Percentiles rank a stretch among this genome's conserved stretches.
Conservation (phyloP, 1,284 basidiomycete species). For the Tilletiaria anomala region DNA sequence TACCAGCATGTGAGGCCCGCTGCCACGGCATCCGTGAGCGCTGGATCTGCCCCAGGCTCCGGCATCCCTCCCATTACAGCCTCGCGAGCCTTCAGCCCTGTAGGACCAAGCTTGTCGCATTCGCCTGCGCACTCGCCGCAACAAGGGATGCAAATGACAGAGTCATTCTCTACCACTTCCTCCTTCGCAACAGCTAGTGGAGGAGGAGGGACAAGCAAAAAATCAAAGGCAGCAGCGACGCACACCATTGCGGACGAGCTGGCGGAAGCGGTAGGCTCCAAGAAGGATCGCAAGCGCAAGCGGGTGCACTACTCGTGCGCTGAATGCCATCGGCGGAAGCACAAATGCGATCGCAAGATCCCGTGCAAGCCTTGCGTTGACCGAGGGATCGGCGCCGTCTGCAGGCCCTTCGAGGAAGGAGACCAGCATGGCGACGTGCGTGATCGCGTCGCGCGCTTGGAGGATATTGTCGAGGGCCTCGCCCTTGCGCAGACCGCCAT, state of each 20-base stretch:
- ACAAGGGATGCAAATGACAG: no score
- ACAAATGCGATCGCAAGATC: conserved; percentile 22
- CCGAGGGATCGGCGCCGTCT: conserved; percentile 25
- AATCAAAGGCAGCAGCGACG: conserved; percentile 1
- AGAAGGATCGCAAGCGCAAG: conserved; percentile 25
- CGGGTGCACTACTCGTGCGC: conserved; percentile 35
- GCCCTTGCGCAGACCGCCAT: conserved; percentile 26
- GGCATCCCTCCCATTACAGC: no score
- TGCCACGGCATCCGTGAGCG: no score
- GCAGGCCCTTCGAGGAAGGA: conserved; percentile 28
- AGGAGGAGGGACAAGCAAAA: no score
- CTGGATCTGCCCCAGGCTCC: no score
- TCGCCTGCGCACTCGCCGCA: no score
- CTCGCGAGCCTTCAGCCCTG: no score
- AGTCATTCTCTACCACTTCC: no score
- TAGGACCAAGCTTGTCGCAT: no score
- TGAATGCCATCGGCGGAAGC: conserved; percentile 22
- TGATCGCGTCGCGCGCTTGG: conserved; percentile 27
- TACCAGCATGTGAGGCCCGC: no score
- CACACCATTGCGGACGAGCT: conserved; percentile 23
- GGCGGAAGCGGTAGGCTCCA: conserved; percentile 22
- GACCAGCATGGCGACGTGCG: conserved; percentile 32
- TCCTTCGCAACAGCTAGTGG: no score
- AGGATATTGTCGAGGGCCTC: conserved; percentile 33
- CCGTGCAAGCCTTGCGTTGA: conserved; percentile 31